Base-by-base conservation (phyloP, 139 green algal species). In the Diplosphaera chodatii region DNA sequence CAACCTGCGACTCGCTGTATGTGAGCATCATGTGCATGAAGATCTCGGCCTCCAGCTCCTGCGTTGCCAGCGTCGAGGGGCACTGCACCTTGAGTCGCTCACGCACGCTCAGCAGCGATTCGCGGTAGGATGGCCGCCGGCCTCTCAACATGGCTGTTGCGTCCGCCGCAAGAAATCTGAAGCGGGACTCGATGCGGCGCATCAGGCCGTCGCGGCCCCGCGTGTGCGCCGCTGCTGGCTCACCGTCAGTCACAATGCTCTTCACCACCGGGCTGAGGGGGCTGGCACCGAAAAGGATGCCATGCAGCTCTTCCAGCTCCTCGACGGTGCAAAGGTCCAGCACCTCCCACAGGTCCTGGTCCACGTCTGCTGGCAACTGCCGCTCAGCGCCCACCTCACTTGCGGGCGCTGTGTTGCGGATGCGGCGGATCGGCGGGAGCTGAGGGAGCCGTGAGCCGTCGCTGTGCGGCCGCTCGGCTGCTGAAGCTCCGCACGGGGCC, bases 1-100 rank as follows among this genome's bases (percentile, higher is more conserved):
- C 10, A 8, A 21, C 37, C 13, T 21, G 3, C 18, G 48, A 59
- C 3, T 75, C 69, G 1, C 40, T 30, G 41, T 89, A 77, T 21
- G 85, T 67, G 23, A 86, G 31, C 48, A 96, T 70, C 20, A 96
- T 40, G 74, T 92, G 81, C 70, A 96, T 74, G 72, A 95, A 94
- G 13, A 97, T 83, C 72, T 97, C 91, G 1, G 86, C 79, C 68
- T 97, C 91, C 32, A 97, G 76, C 71, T 97, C 91, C 64, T 77
- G 71, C 0, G 90, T 92, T 1, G 77, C 30, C 27, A 92, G 74
- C 66, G 83, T 82, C 59, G 48, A 56, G n/a, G 72, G 82, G 84
- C 87, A 92, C 31, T 71, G 69, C 8, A 90, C 73, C 4, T 56
- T 34, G 32, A 91, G 74, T 70, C 83, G 85, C 68, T 92, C 75